Evolutionary conservation across 208 protist genomes (phyloP), one percentile per base, ranked within the genome.

Genomic region (Trypanosoma congolense): DNA sequence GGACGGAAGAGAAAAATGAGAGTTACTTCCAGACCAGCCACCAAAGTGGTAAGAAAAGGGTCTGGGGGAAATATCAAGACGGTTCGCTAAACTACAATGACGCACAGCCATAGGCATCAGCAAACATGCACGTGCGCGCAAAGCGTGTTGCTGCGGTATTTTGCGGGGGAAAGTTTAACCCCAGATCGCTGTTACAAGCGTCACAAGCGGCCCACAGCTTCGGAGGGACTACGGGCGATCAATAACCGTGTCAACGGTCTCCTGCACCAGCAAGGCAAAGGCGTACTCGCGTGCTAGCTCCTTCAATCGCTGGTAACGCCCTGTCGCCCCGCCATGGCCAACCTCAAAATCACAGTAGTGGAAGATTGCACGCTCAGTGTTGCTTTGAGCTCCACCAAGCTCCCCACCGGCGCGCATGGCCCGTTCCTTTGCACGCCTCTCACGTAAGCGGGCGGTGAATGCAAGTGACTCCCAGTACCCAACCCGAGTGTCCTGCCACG

Each of bases 261-360:
- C 33, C 19, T 62, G 50, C 25, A 54, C 40, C 0, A 63, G 25
- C 22, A 79, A 12, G 12, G 59, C 67, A 67, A 91, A 87, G 21
- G 77, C 71, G 33, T 87, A 91, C 65, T 86, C 83, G 2, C 58
- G 62, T 30, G 79, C 76, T n/a, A 80, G 50, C 35, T 91, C 83
- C 8, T 59, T 45, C 50, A 87, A 57, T 31, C 77, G 66, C 42
- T 79, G 35, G 47, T 83, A 87, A 3, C 83, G 65, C 19, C 83
- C 83, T 8, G 50, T 72, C n/a, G 73, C 40, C 8, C 83, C 83
- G n/a, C 41, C 61, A 41, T 91, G 83, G 2, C 83, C 83, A 10
- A 49, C 66, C 14, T 45, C 67, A 38, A 86, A 75, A 14, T 80
- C 57, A 46, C 77, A 90, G 52, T 71, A 67, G 63, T 85, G 75